Conservation (phyloP, 768 basidiomycete species). For the Lanmaoa rubissima region DNA sequence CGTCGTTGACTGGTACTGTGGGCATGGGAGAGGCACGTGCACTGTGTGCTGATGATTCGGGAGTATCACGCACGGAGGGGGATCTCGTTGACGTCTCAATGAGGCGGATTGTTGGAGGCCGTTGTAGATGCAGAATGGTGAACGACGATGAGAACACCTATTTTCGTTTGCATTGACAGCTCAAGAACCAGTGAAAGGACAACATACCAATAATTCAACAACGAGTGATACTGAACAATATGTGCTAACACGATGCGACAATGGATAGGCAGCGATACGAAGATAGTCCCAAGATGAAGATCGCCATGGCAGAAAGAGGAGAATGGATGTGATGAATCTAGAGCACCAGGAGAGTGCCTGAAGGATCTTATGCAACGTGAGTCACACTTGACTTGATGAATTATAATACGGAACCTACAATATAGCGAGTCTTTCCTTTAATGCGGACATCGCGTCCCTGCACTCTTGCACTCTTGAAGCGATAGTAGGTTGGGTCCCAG, state of each 20-base stretch:
- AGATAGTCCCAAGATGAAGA: conserved; percentile 41
- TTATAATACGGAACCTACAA: conserved; percentile 41
- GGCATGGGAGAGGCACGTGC: conserved; percentile 30
- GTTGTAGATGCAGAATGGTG: conserved; percentile 58
- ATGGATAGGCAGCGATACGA: conserved; percentile 35
- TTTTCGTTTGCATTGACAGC: conserved; percentile 1
- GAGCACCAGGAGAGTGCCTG: conserved; percentile 61
- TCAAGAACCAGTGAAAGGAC: not conserved
- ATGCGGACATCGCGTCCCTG: conserved; percentile 74
- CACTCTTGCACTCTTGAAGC: conserved; percentile 53
- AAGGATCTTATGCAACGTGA: conserved; percentile 42
- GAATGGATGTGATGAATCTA: conserved; percentile 48
- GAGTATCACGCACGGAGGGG: conserved; percentile 41
- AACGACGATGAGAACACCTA: conserved; percentile 55
- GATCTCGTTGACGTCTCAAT: conserved; percentile 51
- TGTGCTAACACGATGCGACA: conserved; percentile 35
- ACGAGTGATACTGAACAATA: conserved; percentile 48
- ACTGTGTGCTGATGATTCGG: conserved; percentile 27
- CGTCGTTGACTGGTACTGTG: conserved; percentile 26
- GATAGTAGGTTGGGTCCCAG: conserved; percentile 84
- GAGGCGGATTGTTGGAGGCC: conserved; percentile 69
- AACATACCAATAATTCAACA: conserved; percentile 58
- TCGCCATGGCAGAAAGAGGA: conserved; percentile 44
- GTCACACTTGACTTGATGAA: not conserved
- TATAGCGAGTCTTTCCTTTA: conserved; percentile 60